Evolutionary conservation across 768 basidiomycete species (phyloP).

Genomic region (Kwoniella dejecticola): DNA sequence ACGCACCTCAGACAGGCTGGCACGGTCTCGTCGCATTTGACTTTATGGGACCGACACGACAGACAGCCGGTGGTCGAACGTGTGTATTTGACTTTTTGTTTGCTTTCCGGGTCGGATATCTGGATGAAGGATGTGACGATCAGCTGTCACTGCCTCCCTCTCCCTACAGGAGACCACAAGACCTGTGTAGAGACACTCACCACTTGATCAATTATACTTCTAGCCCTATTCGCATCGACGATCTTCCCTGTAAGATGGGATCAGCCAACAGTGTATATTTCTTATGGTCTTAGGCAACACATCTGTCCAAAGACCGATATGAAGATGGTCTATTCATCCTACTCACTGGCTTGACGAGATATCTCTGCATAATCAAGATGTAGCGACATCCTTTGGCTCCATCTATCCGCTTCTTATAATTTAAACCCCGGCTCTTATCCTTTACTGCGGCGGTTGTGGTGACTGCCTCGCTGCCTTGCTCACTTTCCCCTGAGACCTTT

Average conservation of each 20-base stretch:
- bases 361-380: conserved; percentile 33
- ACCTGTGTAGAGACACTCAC: conserved; percentile 9
- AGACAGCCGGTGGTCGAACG: conserved; percentile 30
- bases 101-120: not conserved
- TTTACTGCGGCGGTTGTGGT: no score
- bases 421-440: no score
- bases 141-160: no score
- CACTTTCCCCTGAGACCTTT: no score
- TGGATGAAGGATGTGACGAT: no score
- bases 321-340: no score
- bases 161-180: no score
- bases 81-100: conserved; percentile 25
- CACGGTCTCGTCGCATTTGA: conserved; percentile 36
- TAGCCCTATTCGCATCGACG: conserved; percentile 32
- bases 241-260: conserved; percentile 20
- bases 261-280: not conserved
- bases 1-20: conserved; percentile 30
- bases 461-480: no score
- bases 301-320: no score
- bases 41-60: conserved; percentile 28
- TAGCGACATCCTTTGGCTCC: conserved; percentile 8
- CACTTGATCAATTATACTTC: conserved; percentile 20
- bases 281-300: no score
- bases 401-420: no score
- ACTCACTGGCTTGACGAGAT: conserved; percentile 30